Base-by-base conservation (phyloP, 129 eudicot genomes). In the Helichrysum umbraculigerum region DNA sequence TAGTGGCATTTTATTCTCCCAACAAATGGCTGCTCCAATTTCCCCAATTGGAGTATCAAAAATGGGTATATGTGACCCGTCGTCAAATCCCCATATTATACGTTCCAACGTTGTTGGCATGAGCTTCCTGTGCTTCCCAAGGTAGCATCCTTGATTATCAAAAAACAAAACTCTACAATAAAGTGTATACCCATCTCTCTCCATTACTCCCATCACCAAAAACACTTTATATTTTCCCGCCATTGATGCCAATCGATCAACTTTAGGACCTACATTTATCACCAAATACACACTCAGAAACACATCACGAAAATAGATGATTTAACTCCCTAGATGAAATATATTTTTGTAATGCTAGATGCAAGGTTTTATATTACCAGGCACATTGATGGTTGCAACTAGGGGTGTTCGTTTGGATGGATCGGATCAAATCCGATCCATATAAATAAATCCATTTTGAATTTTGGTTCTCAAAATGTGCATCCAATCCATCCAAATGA, bases 1-100 rank as follows among this genome's bases (percentile, higher is more conserved):
- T 58, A 94, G 85, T 32, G 98, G 98, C 98, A 94, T 94, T 85
- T 88, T 87, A 65, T 94, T 94, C 76, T 94, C 98, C 98, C 98
- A 94, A 79, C 98, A 94, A 78, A 94, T 91, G n/a, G 93, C 97
- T 1, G 98, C 97, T 65, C 98, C 98, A 32, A 94, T 87, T 82
- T 89, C 91, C n/a, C 99, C 97, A 70, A 91, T 82, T 7, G 92
- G 84, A 68, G 99, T 91, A 58, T 94, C 93, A 61, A 84, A 94
- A 72, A 94, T 93, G 1, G 96, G 99, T 72, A 94, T 81, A 50
- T 91, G 88, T 14, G 97, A 91, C 68, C 98, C 99, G 58, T 94
- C 99, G 29, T 97, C 99, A 72, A 94, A 91, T 29, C 99, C 98
- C 97, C 99, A 91, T 12, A 94, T 94, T 50, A 94, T 83, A 59